Evolutionary conservation across 2,329 filamentous ascomycete species (phyloP).

Genomic region (Talaromyces amestolkiae): DNA sequence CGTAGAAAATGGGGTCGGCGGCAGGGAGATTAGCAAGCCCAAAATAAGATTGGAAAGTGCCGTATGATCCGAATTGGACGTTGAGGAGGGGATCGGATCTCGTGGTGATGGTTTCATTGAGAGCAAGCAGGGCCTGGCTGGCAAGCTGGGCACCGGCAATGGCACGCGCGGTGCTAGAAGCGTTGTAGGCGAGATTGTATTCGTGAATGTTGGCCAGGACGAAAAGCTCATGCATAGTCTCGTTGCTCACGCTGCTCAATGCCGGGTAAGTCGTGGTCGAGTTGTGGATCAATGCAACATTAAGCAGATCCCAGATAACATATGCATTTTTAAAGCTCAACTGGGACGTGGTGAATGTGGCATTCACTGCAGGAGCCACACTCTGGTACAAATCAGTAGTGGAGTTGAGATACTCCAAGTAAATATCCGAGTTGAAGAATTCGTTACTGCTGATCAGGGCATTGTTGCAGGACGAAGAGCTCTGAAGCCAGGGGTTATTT

Average conservation of each 20-base stretch:
- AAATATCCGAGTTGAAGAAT: slow-evolving; percentile 55
- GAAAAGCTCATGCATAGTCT: slow-evolving; percentile 61
- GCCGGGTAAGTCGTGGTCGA: slow-evolving; percentile 56
- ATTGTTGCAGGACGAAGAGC: slow-evolving; percentile 54
- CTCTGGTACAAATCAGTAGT: slow-evolving; percentile 56
- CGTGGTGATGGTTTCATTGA: slow-evolving; percentile 42
- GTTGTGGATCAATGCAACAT: slow-evolving; percentile 64
- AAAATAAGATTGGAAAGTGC: slow-evolving; percentile 61
- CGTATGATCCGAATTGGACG: slow-evolving; percentile 63
- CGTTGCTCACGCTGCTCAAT: slow-evolving; percentile 57
- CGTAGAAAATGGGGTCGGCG: slow-evolving; percentile 63
- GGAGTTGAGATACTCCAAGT: slow-evolving; percentile 46
- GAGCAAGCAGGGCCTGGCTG: slow-evolving; percentile 56
- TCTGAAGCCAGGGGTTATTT: slow-evolving; percentile 58
- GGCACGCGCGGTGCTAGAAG: slow-evolving; percentile 46
- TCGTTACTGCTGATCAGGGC: slow-evolving; percentile 58
- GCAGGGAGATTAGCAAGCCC: slow-evolving; percentile 54
- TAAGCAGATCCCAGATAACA: slow-evolving; percentile 63
- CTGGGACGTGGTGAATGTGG: slow-evolving; percentile 48
- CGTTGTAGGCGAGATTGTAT: slow-evolving; percentile 79
- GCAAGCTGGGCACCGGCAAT: slow-evolving; percentile 63
- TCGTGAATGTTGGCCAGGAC: slow-evolving; percentile 77
- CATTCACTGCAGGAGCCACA: slow-evolving; percentile 53
- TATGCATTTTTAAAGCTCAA: slow-evolving; percentile 64
- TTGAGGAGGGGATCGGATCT: slow-evolving; percentile 39